phyloP scores from a whole-genome alignment of 768 basidiomycete genomes.

The Phlebiopsis gigantea region DNA sequence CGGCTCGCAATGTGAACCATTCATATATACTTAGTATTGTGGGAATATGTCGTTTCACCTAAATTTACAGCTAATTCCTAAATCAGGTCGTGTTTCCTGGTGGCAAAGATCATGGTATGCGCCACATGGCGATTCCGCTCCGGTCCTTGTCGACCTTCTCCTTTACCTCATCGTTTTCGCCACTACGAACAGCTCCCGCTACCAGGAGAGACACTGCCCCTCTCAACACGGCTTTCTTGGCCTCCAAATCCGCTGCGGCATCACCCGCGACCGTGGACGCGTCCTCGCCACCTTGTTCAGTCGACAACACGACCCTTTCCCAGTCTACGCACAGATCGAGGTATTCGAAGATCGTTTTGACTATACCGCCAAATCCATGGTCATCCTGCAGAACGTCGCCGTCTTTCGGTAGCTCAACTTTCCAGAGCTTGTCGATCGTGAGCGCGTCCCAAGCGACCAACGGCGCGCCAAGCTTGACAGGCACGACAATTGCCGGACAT shows the following conservation, averaged over 20 bases:
- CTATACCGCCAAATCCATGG: slow-evolving; percentile 46
- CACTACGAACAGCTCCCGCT: slow-evolving; percentile 49
- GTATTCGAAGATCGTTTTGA: slow-evolving; percentile 52
- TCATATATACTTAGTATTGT: neutral
- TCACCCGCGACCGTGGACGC: slow-evolving; percentile 8
- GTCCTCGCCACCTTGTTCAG: slow-evolving; percentile 5
- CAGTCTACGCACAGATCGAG: slow-evolving; percentile 60
- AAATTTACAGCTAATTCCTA: neutral
- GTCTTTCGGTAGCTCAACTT: slow-evolving; percentile 36
- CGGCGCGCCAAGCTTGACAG: slow-evolving; percentile 56
- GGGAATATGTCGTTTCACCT: neutral
- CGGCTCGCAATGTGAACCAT: neutral
- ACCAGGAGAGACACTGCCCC: slow-evolving; percentile 47
- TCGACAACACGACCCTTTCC: slow-evolving; percentile 40
- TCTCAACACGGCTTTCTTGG: slow-evolving; percentile 37
- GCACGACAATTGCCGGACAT: slow-evolving; percentile 54
- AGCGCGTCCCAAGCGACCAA: slow-evolving; percentile 59
- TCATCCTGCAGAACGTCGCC: slow-evolving; percentile 26
- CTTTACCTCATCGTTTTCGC: slow-evolving; percentile 46
- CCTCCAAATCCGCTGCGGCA: slow-evolving; percentile 18
- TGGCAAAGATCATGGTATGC: slow-evolving; percentile 39
- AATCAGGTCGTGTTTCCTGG: neutral
- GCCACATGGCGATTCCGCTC: slow-evolving; percentile 63
- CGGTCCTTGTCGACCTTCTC: slow-evolving; percentile 52
- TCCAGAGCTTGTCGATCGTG: slow-evolving; percentile 55